phyloP scores from a whole-genome alignment of 2,329 filamentous ascomycete species.

The Pezicula radicicola region DNA sequence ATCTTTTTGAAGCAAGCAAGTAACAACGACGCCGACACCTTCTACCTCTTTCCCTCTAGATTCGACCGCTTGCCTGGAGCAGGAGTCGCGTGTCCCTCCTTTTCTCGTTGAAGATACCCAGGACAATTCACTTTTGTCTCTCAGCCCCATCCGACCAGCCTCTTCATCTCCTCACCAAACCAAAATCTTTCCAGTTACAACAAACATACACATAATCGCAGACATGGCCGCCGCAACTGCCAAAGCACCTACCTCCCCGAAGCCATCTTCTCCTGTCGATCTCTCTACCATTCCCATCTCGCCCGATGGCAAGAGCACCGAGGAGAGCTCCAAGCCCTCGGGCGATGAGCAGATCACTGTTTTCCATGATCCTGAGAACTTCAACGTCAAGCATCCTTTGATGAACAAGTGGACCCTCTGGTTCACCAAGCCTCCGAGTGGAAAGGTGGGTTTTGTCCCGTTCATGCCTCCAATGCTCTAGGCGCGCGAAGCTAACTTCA shows the following conservation, averaged over 20 bases:
- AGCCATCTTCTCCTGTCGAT: conserved; percentile 52
- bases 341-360: conserved; percentile 75
- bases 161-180: not conserved
- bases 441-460: conserved; percentile 62
- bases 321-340: conserved; percentile 38
- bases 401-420: conserved; percentile 98
- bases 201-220: conserved; percentile 3
- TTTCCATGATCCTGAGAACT: conserved; percentile 98
- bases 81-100: conserved; percentile 18
- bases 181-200: not conserved
- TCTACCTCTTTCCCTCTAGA: not conserved
- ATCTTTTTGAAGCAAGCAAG: not conserved
- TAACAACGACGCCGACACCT: not conserved
- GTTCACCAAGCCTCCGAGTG: conserved; percentile 97
- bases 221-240: conserved; percentile 24
- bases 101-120: not conserved
- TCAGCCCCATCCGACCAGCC: not conserved
- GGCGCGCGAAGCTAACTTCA: conserved; percentile 17
- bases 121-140: conserved; percentile 6
- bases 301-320: conserved; percentile 54
- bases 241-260: conserved; percentile 13
- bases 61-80: conserved; percentile 24
- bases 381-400: conserved; percentile 98
- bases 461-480: conserved; percentile 2
- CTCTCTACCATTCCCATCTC: conserved; percentile 67